Base-by-base conservation (phyloP, 768 basidiomycete genomes). In the Russula earlei region DNA sequence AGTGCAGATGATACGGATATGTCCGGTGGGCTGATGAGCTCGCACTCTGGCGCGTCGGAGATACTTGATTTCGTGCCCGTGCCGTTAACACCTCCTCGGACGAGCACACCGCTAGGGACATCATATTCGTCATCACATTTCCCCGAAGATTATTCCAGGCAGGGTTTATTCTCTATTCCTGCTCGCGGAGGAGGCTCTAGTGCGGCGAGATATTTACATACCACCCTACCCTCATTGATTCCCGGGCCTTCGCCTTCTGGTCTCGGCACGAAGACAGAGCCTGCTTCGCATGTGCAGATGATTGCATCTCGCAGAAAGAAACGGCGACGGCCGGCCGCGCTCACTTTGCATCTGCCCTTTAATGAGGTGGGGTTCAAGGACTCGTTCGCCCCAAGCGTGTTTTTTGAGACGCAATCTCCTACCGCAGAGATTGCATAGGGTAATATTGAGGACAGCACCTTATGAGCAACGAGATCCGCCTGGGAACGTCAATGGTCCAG, bases 81-180 rank as follows among this genome's bases (percentile, higher is more conserved):
- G 11, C 38, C 44, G 7, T 15, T 29, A 1, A 42, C 45, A 19
- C 40, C 45, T 29, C 45, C 19, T 22, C 24, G 34, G 43, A 24
- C 36, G 48, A 19, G 22, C 11, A 10, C 14, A 15, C 27, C n/a
- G 22, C 17, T 37, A 51, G 29, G 20, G 0, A 47, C 22, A 19
- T 19, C 19, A 11, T 27, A 45, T 10, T 44, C 53, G 8, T 40
- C 40, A 20, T 27, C 36, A 17, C 34, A 54, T 25, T 4, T 11
- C 1, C 17, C 20, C n/a, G 19, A 14, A 17, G 37, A 9, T 22
- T 20, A 29, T 27, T 29, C 37, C 38, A 10, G 48, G 0, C 38
- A 19, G 38, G 52, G 53, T 2, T 36, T 61, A 15, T 49, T 62
- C 5, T 45, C 61, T 3, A 50, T 59, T 12, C 61, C 61, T 5